Percentiles rank a stretch among this genome's conserved stretches.
Evolutionary conservation across 2,329 filamentous ascomycete species (phyloP).

Genomic region (Colletotrichum sidae): DNA sequence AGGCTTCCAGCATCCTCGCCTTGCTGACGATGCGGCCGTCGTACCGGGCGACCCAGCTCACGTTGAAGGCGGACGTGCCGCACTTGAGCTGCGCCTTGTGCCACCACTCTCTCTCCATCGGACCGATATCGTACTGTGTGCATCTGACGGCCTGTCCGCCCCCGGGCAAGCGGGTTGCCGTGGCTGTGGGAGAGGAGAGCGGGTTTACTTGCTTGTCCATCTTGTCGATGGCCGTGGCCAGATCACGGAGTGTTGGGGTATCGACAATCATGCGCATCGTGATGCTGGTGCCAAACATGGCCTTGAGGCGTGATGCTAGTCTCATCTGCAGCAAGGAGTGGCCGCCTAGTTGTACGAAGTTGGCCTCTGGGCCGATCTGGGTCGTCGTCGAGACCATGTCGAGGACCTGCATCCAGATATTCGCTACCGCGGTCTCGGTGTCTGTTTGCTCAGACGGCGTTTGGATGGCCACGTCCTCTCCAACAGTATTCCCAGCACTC

Average conservation of each 20-base stretch:
- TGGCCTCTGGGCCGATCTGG: conserved; percentile 35
- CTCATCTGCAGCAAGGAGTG: conserved; percentile 43
- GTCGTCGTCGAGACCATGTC: conserved; percentile 8
- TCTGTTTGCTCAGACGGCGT: not conserved
- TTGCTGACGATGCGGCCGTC: conserved; percentile 31
- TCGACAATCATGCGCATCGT: conserved; percentile 39
- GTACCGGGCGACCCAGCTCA: conserved; percentile 39
- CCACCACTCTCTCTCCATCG: conserved; percentile 13
- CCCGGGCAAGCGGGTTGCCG: not conserved
- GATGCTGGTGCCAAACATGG: conserved; percentile 17
- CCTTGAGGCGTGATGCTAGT: conserved; percentile 27
- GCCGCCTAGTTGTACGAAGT: conserved; percentile 44
- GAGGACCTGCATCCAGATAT: conserved; percentile 36
- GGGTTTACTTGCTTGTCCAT: not conserved
- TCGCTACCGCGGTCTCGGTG: not conserved
- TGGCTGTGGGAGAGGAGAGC: too few species aligned
- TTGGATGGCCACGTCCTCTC: not conserved
- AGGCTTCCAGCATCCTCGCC: conserved; percentile 38
- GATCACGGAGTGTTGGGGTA: not conserved
- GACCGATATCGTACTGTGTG: not conserved
- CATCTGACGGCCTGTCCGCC: not conserved
- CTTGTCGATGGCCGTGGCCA: conserved; percentile 1
- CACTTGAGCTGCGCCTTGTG: not conserved
- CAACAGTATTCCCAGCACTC: not conserved
- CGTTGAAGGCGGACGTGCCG: conserved; percentile 44